Percentiles rank a stretch among this genome's conserved stretches.
phyloP scores from a whole-genome alignment of 2,329 filamentous ascomycete species.

The Davidsoniella neocaledoniae region DNA sequence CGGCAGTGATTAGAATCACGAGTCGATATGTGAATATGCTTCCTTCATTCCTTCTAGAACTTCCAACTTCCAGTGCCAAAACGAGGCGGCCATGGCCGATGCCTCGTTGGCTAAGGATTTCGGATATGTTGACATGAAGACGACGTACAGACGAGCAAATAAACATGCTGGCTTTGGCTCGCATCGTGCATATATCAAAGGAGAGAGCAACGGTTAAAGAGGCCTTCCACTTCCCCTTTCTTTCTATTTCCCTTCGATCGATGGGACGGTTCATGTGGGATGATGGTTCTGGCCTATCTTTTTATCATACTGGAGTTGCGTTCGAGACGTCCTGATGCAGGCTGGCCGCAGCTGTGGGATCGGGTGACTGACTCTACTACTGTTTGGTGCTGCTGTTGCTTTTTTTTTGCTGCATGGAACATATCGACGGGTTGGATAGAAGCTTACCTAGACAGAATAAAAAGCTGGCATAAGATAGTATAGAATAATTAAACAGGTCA shows the following conservation, averaged over 20 bases:
- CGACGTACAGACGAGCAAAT: neutral
- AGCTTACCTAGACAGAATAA: neutral
- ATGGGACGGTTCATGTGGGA: no score
- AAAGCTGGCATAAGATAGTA: neutral
- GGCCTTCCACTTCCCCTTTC: no score
- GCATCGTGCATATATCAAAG: no score
- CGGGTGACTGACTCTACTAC: neutral
- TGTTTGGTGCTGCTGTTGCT: neutral
- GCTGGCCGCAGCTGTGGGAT: no score
- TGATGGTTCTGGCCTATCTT: neutral
- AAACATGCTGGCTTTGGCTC: neutral
- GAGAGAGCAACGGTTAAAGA: no score
- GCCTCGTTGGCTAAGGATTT: neutral
- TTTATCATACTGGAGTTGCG: neutral
- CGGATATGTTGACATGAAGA: neutral
- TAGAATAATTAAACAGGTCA: neutral
- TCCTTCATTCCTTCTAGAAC: neutral
- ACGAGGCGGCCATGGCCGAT: neutral
- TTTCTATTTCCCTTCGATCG: no score
- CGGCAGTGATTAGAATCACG: no score
- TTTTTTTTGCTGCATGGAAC: neutral
- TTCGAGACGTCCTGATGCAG: no score
- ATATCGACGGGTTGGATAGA: neutral
- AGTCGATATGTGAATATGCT: no score
- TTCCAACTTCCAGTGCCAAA: neutral